These are phyloP conservation scores for Ophidiomyces ophidiicola DNA, from an alignment of 2,329 filamentous ascomycete species.

Conservation along the genomic window DNA sequence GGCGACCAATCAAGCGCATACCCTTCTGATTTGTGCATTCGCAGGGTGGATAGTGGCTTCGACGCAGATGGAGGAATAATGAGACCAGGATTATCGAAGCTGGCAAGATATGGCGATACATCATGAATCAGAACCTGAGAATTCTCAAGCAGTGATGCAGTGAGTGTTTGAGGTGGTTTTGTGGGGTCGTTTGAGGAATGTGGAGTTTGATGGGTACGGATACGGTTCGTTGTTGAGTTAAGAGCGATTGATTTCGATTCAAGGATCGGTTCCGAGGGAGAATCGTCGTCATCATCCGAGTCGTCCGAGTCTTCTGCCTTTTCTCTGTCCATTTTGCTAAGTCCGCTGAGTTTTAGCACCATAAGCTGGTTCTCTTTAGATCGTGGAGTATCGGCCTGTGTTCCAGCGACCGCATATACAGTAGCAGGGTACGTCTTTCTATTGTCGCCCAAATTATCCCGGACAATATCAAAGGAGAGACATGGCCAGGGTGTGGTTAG, in stretches of 20 bases:
- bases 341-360: conserved; percentile 88
- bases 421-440: conserved; percentile 90
- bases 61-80: conserved; percentile 69
- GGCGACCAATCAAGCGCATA: conserved; percentile 98
- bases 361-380: conserved; percentile 84
- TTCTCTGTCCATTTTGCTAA: conserved; percentile 72
- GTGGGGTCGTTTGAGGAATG: conserved; percentile 51
- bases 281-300: conserved; percentile 59
- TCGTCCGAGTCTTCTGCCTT: conserved; percentile 58
- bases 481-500: conserved; percentile 94
- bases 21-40: conserved; percentile 84
- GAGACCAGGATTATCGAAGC: conserved; percentile 81
- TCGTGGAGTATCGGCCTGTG: conserved; percentile 66
- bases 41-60: conserved; percentile 75
- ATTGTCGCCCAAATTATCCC: conserved; percentile 73
- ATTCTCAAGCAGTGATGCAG: conserved; percentile 86
- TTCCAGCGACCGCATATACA: conserved; percentile 88
- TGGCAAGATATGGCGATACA: conserved; percentile 73
- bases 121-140: conserved; percentile 85
- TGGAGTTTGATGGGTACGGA: conserved; percentile 72
- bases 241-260: conserved; percentile 85
- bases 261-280: conserved; percentile 70
- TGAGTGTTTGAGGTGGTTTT: conserved; percentile 65
- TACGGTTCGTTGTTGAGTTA: conserved; percentile 80
- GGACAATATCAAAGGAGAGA: conserved; percentile 85